A percentile compares a stretch with the other conserved stretches of the same genome.
Conservation (phyloP, 768 basidiomycete genomes). For the Pulveroboletus sp. region DNA sequence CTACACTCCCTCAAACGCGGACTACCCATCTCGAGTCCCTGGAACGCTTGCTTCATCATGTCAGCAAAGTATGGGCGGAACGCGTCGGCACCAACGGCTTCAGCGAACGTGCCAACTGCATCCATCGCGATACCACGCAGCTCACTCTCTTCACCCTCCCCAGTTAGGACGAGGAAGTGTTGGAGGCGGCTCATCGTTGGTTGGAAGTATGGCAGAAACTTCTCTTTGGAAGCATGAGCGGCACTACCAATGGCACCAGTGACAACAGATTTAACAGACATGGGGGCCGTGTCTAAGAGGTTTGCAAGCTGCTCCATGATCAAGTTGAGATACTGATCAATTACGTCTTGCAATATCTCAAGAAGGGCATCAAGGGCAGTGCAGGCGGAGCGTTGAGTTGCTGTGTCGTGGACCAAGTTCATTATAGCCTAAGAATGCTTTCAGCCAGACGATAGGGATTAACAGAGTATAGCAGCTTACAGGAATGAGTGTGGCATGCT, state of each 20-base stretch:
- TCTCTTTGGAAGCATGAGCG: slow-evolving; percentile 88
- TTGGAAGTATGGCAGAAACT: slow-evolving; percentile 92
- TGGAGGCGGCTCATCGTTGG: slow-evolving; percentile 85
- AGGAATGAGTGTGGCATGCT: slow-evolving; percentile 81
- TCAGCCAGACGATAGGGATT: not conserved
- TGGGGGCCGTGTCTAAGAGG: slow-evolving; percentile 82
- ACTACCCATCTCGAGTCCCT: slow-evolving; percentile 81
- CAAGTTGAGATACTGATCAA: slow-evolving; percentile 84
- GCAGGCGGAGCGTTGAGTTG: slow-evolving; percentile 90
- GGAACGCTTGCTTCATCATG: slow-evolving; percentile 93
- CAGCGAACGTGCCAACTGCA: slow-evolving; percentile 97
- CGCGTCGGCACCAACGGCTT: slow-evolving; percentile 89
- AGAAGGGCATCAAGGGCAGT: slow-evolving; percentile 94
- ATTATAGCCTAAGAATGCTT: slow-evolving; percentile 66
- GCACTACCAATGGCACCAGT: slow-evolving; percentile 98
- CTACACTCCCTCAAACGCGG: slow-evolving; percentile 89
- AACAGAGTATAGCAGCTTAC: slow-evolving; percentile 38
- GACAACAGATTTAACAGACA: slow-evolving; percentile 86
- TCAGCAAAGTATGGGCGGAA: slow-evolving; percentile 96
- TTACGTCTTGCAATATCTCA: slow-evolving; percentile 87
- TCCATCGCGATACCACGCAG: slow-evolving; percentile 98
- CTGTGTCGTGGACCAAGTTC: slow-evolving; percentile 80
- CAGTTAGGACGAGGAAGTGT: slow-evolving; percentile 80
- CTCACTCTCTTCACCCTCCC: slow-evolving; percentile 89
- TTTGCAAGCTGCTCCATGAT: slow-evolving; percentile 93